These are phyloP conservation scores for Phlegmacium glaucopus DNA, from an alignment of 768 basidiomycete species.

Conservation along the genomic window DNA sequence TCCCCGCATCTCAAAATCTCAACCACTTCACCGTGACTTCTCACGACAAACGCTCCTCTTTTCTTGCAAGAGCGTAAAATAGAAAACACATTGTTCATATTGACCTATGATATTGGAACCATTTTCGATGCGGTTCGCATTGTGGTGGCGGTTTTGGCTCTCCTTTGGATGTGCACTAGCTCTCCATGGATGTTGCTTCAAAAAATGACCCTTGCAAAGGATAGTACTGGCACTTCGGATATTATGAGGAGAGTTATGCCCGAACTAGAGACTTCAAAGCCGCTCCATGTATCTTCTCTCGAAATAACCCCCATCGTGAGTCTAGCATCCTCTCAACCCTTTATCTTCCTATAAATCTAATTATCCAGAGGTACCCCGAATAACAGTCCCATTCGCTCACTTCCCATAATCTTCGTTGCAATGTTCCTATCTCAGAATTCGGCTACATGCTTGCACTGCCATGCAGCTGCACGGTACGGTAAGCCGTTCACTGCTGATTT, in stretches of 20 bases:
- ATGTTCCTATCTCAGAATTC: conserved; percentile 68
- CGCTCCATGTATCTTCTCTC: not conserved
- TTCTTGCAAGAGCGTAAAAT: conserved; percentile 30
- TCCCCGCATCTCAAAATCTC: conserved; percentile 39
- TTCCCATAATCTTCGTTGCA: conserved; percentile 62
- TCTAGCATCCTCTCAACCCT: not conserved
- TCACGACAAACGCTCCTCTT: conserved; percentile 41
- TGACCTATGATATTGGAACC: conserved; percentile 51
- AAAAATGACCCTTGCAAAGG: not conserved
- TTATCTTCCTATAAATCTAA: not conserved
- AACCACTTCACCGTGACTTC: conserved; percentile 39
- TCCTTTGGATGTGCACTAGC: conserved; percentile 32
- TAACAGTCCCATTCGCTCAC: conserved; percentile 76
- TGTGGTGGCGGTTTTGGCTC: conserved; percentile 35
- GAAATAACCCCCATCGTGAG: conserved; percentile 32
- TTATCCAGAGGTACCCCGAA: conserved; percentile 70
- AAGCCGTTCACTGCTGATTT: not conserved
- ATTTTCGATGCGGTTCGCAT: conserved; percentile 45
- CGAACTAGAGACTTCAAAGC: no score
- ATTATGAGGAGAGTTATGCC: no score
- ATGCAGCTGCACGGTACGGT: conserved; percentile 71
- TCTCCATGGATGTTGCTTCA: conserved; percentile 11
- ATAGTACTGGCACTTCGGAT: not conserved
- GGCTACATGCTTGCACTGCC: conserved; percentile 80
- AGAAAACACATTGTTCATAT: conserved; percentile 22